Evolutionary conservation across 1,284 basidiomycete genomes (phyloP), one percentile per base, ranked within the genome.

Genomic region (Sporisorium iseilematis-ciliati): DNA sequence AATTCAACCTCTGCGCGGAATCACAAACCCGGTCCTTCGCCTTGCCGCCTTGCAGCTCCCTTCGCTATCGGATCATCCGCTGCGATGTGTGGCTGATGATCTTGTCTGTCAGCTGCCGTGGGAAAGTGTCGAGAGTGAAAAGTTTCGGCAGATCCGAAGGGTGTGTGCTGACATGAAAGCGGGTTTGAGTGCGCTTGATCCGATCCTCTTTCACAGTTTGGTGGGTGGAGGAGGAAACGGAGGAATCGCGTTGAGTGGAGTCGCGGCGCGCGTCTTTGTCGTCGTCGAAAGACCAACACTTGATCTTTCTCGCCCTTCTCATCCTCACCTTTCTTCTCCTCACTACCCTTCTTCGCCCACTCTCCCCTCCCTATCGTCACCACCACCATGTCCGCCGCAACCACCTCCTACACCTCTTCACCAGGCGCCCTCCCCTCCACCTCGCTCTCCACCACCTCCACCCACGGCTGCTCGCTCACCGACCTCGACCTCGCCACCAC

Each of bases 401-500:
- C 46, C 25, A 45, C 63, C 4, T 71, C 62, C 50, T 33, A 57
- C 4, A 57, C 67, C 20, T 26, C 51, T 16, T 11, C 26, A 1
- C 45, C 60, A 21, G 57, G 64, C 53, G 51, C 41, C 25, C 25
- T 67, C 21, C 42, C 71, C 10, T 64, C 65, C 16, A 20, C 57
- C 18, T 65, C 66, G 18, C 18, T 55, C 45, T 65, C 72, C 10
- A 56, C 63, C 10, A 56, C 66, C n/a, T 33, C 61, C 56, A 38
- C 52, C 2, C 53, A 59, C 4, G 72, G 72, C 26, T 48, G 42
- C 21, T 59, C 23, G 11, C 33, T 57, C 7, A 20, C 59, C 31
- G 73, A 76, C n/a, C 62, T 71, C 35, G 73, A 76, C 10, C 67
- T 82, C 0, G 67, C 81, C 54, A 72, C 77, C 33, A 72, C 69